These are phyloP conservation scores for Decorospora gaudefroyi DNA, from an alignment of 2,329 filamentous ascomycete species.

Conservation along the genomic window DNA sequence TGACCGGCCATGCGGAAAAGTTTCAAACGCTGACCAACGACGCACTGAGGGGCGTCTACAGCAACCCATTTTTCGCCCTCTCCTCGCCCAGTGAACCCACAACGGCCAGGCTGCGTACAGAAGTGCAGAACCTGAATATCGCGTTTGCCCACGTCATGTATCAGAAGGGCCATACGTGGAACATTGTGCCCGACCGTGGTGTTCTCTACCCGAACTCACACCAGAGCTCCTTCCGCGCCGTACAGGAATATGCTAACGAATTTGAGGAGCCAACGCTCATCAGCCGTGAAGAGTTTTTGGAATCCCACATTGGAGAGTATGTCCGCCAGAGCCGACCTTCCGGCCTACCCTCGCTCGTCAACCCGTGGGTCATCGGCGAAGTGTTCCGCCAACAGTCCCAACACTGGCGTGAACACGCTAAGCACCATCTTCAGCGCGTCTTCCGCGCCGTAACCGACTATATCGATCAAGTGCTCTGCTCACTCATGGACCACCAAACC, in stretches of 20 bases:
- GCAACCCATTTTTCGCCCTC: constrained; percentile 29
- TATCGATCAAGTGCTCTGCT: constrained; percentile 18
- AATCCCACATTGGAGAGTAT: constrained; percentile 18
- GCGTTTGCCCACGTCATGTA: constrained; percentile 34
- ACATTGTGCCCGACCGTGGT: constrained; percentile 14
- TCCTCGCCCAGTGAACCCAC: constrained; percentile 10
- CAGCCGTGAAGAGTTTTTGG: constrained; percentile 20
- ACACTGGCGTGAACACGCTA: constrained; percentile 27
- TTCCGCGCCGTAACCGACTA: constrained; percentile 27
- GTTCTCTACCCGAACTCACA: neutral
- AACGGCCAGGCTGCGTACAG: constrained; percentile 40
- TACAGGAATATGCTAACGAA: constrained; percentile 15
- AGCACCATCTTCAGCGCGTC: constrained; percentile 22
- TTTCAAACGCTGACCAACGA: constrained; percentile 29
- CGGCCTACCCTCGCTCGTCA: constrained; percentile 29
- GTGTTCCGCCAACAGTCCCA: constrained; percentile 32
- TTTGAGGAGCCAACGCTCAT: constrained; percentile 18
- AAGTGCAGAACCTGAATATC: constrained; percentile 35
- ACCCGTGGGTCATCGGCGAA: constrained; percentile 27
- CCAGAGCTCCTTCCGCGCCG: constrained; percentile 2
- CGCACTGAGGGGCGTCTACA: constrained; percentile 30
- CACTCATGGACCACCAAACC: constrained; percentile 25
- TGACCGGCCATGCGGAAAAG: constrained; percentile 25
- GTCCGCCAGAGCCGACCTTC: constrained; percentile 26
- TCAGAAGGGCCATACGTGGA: constrained; percentile 32